Conservation (phyloP, 768 basidiomycete species). For the Termitomyces heimii region DNA sequence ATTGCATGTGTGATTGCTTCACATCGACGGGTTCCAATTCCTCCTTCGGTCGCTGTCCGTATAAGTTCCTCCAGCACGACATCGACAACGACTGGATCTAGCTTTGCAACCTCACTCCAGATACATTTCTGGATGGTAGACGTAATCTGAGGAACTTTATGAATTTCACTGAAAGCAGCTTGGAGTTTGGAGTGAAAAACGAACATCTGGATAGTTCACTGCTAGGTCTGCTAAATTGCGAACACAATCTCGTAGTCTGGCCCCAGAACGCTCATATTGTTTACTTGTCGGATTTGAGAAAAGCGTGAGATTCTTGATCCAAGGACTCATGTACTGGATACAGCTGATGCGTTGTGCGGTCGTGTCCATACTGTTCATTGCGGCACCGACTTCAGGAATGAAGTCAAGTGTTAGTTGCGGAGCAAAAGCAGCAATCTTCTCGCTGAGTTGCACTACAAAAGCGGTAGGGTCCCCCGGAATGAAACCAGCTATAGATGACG, state of each 20-base stretch:
- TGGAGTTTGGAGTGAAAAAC: constrained; percentile 1
- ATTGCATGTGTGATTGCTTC: constrained; percentile 74
- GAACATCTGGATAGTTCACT: constrained; percentile 64
- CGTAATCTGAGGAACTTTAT: constrained; percentile 40
- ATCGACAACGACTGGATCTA: constrained; percentile 64
- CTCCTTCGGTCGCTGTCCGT: constrained; percentile 78
- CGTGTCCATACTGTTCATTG: constrained; percentile 49
- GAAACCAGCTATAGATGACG: constrained; percentile 46
- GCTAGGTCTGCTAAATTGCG: constrained; percentile 76
- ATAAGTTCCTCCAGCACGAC: constrained; percentile 76
- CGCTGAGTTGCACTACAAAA: constrained; percentile 64
- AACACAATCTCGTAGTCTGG: constrained; percentile 74
- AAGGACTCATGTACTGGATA: constrained; percentile 80
- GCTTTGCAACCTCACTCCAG: constrained; percentile 71
- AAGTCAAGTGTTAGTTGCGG: constrained; percentile 87
- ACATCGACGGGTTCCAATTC: constrained; percentile 67
- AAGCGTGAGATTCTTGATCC: constrained; percentile 74
- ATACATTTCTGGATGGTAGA: constrained; percentile 65
- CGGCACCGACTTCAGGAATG: constrained; percentile 73
- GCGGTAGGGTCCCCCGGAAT: constrained; percentile 61
- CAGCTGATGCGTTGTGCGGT: constrained; percentile 60
- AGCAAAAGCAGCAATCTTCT: constrained; percentile 62
- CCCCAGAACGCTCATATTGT: constrained; percentile 68
- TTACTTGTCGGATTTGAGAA: constrained; percentile 66
- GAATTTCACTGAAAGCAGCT: not conserved